Evolutionary conservation across 352 stramenopile species (phyloP), one percentile per base, ranked within the genome.

Genomic region (Vaucheria bursata): DNA sequence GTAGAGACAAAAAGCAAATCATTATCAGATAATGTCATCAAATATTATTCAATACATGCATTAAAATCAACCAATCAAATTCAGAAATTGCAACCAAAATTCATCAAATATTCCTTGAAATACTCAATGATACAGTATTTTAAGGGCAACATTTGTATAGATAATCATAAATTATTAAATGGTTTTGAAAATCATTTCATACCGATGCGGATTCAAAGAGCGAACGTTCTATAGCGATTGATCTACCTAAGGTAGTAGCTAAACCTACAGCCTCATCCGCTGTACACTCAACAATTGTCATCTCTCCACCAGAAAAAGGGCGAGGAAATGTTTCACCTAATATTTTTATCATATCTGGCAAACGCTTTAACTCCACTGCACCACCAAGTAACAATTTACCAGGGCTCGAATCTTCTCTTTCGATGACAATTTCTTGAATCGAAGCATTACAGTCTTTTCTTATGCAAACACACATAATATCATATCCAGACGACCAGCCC

Each of bases 221-320:
- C 1, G 52, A 65, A 4, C 68, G 71, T 75, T 89, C 85, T 1
- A 89, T 73, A 34, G 79, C 74, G 1, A 89, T 31, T 35, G 84
- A 77, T 1, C 85, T 7, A 33, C 82, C 70, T 33, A 69, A 82
- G 32, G 84, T 81, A 25, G 89, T 66, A 32, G 86, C 81, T 33
- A 91, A 77, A 29, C 85, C 86, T 52, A 91, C 79, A 0, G 88
- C 88, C 79, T 90, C 88, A 75, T 91, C 88, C 5, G 67, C 70
- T 75, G 85, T 82, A 74, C 88, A 91, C 82, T 91, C 86, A 0
- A 90, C 88, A 45, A 91, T 69, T 49, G 87, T 82, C 5, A 81
- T 78, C 7, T 85, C 85, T 40, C 85, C 77, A 6, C 82, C 85
- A 6, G 65, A 72, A 35, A 72, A 72, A 29, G 65, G 65, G 4